Evolutionary conservation across 108 stramenopile species (phyloP).

Genomic region (Aurantiochytrium sp.): DNA sequence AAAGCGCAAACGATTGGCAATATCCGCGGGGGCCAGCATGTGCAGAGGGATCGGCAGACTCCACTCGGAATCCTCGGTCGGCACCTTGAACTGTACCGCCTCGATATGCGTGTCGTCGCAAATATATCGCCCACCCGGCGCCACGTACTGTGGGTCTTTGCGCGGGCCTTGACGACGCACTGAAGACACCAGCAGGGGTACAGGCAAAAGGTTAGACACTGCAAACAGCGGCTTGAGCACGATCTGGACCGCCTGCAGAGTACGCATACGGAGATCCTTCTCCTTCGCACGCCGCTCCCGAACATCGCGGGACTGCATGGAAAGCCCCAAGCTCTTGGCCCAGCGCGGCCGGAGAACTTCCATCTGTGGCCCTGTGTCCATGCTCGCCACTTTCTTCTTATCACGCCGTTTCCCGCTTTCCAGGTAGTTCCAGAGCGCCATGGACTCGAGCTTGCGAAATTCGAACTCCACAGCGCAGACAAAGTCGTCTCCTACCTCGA

Average conservation of each 20-base stretch:
- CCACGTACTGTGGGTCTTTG: not conserved
- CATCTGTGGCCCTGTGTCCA: not conserved
- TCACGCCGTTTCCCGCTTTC: not conserved
- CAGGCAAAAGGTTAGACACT: not conserved
- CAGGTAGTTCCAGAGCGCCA: not conserved
- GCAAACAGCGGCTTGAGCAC: slow-evolving; percentile 8
- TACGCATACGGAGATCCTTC: not conserved
- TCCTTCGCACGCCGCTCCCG: not conserved
- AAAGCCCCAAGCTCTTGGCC: not conserved
- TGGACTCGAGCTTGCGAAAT: not conserved
- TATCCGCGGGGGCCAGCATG: not conserved
- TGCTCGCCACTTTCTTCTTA: no score
- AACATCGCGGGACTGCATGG: not conserved
- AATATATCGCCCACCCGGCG: not conserved
- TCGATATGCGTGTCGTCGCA: slow-evolving; percentile 11
- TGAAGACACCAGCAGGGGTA: not conserved
- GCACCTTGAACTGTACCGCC: slow-evolving; percentile 12
- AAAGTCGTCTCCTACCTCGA: not conserved
- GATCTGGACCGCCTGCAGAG: not conserved
- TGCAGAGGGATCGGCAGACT: slow-evolving; percentile 14
- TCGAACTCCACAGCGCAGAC: not conserved
- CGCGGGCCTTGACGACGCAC: not conserved
- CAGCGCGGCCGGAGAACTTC: not conserved
- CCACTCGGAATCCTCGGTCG: not conserved
- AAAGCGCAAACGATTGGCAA: not conserved